phyloP scores from a whole-genome alignment of 805 yeast species.

The Peterozyma xylosa region DNA sequence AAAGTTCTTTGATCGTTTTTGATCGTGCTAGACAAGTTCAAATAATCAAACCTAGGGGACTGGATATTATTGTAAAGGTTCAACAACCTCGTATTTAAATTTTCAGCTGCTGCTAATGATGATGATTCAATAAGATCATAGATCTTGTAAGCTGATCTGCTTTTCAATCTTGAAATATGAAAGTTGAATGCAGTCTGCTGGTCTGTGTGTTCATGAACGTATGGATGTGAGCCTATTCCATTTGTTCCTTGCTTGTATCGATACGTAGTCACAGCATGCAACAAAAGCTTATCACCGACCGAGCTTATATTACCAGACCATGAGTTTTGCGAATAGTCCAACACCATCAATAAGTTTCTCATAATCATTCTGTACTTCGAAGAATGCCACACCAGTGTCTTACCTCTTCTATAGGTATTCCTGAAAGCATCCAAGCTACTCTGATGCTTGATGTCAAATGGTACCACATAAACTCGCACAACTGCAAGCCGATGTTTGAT shows the following conservation, averaged over 20 bases:
- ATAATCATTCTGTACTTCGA: constrained; percentile 24
- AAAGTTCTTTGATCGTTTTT: constrained; percentile 14
- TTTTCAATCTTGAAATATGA: constrained; percentile 28
- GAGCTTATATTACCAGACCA: constrained; percentile 23
- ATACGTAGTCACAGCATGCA: constrained; percentile 13
- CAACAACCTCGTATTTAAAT: constrained; percentile 17
- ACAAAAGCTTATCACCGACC: constrained; percentile 3
- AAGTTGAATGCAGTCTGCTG: constrained; percentile 13
- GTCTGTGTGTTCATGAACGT: constrained; percentile 5
- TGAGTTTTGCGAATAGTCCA: constrained; percentile 33
- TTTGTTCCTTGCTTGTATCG: constrained; percentile 12
- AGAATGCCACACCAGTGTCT: constrained; percentile 24
- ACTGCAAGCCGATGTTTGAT: constrained; percentile 14
- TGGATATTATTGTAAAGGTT: constrained; percentile 27
- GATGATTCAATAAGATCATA: not conserved
- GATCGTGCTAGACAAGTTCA: constrained; percentile 9
- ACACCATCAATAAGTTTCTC: constrained; percentile 25
- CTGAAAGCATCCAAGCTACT: constrained; percentile 29
- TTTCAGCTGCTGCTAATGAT: constrained; percentile 6
- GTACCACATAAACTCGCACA: constrained; percentile 41
- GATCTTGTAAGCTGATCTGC: constrained; percentile 11
- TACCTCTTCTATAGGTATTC: constrained; percentile 22
- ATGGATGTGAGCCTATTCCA: constrained; percentile 10
- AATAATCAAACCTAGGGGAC: constrained; percentile 19
- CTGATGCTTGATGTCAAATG: constrained; percentile 32